These are phyloP conservation scores for Leucogyrophana mollusca DNA, from an alignment of 768 basidiomycete genomes.

Conservation along the genomic window DNA sequence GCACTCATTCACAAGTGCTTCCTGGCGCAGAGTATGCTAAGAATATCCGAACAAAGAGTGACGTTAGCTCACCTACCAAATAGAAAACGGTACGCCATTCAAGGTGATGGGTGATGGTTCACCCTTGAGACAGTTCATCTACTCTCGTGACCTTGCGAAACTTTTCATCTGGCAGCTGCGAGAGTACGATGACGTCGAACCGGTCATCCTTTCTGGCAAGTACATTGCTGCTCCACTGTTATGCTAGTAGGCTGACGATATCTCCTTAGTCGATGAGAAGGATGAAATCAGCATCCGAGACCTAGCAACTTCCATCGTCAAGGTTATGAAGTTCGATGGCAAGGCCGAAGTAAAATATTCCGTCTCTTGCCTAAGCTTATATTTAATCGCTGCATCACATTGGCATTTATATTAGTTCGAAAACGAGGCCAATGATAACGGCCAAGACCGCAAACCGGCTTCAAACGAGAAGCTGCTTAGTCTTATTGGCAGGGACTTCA, in stretches of 20 bases:
- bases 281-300: conserved; percentile 93
- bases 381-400: background rate
- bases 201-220: conserved; percentile 85
- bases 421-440: conserved; percentile 63
- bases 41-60: background rate
- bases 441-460: conserved; percentile 95
- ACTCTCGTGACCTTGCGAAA: conserved; percentile 93
- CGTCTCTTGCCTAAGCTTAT: background rate
- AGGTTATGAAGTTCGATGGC: conserved; percentile 75
- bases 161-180: conserved; percentile 91
- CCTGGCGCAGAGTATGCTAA: conserved; percentile 75
- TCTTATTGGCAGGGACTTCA: conserved; percentile 69
- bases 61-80: background rate
- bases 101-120: conserved; percentile 87
- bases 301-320: conserved; percentile 89
- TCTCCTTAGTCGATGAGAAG: conserved; percentile 73
- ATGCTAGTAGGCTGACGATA: conserved; percentile 1
- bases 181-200: conserved; percentile 91
- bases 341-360: conserved; percentile 58
- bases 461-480: conserved; percentile 83
- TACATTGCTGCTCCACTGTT: background rate
- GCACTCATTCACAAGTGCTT: conserved; percentile 92
- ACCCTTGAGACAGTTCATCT: conserved; percentile 96
- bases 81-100: conserved; percentile 78
- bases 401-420: conserved; percentile 69